These are phyloP conservation scores for Phytophthora cryptogea DNA, from an alignment of 352 stramenopile species.

Conservation along the genomic window DNA sequence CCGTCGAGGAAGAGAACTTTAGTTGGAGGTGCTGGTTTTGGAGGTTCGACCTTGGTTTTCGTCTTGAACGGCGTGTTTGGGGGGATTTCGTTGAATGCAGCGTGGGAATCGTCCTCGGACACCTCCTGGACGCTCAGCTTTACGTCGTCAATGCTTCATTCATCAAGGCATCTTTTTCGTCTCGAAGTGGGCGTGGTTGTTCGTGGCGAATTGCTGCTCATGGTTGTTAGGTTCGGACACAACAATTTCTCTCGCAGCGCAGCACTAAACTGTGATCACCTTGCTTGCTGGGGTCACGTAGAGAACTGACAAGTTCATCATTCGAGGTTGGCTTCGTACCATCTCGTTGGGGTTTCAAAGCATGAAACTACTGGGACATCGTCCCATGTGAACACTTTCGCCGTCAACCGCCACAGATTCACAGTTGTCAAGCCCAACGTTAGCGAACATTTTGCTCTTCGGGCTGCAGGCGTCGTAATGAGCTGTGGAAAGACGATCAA, in stretches of 20 bases:
- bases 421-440: too few species aligned
- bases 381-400: too few species aligned
- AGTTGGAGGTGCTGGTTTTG: too few species aligned
- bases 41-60: too few species aligned
- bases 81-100: neutral
- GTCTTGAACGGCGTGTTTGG: too few species aligned
- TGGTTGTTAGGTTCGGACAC: neutral
- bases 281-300: conserved; percentile 1
- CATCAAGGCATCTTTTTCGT: neutral
- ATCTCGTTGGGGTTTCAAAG: too few species aligned
- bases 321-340: too few species aligned
- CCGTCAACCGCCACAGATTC: too few species aligned
- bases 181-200: neutral
- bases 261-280: neutral
- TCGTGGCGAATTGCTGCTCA: neutral
- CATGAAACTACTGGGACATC: too few species aligned
- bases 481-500: too few species aligned
- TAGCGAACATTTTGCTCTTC: too few species aligned
- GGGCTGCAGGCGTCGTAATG: too few species aligned
- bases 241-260: neutral
- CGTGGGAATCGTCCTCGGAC: neutral
- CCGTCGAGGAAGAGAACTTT: conserved; percentile 17
- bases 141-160: neutral
- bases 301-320: neutral
- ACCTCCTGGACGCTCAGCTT: neutral